Base-by-base conservation (phyloP, 2,329 filamentous ascomycete genomes). In the Microthyrium microscopicum region DNA sequence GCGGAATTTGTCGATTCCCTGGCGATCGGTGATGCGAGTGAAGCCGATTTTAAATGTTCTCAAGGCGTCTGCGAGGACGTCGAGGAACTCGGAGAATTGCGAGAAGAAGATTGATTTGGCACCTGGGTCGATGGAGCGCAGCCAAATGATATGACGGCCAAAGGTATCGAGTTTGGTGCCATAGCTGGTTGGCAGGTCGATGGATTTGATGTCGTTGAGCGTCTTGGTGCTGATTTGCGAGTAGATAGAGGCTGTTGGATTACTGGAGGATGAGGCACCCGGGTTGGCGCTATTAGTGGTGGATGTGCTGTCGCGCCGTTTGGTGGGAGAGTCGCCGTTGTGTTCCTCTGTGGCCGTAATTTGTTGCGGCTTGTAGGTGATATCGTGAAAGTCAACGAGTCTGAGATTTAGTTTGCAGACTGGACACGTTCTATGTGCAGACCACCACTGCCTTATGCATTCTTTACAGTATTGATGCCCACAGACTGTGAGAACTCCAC, bases 41-140 rank as follows among this genome's bases (percentile, higher is more conserved):
- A 66, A 76, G 1, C 76, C 74, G 40, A 98, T 87, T 31, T 71
- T 68, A 53, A 82, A 81, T 4, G 66, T 63, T 2, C 53, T 48
- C 32, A 95, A 76, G 0, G 84, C 87, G 7, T 62, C 64, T 6
- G 64, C 65, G 1, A 95, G 62, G 5, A 92, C 73, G 1, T 66
- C 60, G 2, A 95, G 62, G 44, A 94, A 95, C 34, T 81, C 77
- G 35, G 70, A 70, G 52, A 83, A 89, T 55, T 95, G 87, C 1
- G 82, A 91, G 53, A 93, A 98, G n/a, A 95, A 68, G 49, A 98
- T 79, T 0, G 81, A 80, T 50, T 95, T 95, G 7, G 83, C 73
- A 0, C 83, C 83, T 0, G 83, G 81, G 43, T 94, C 84, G 30
- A 80, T 72, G 42, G 78, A 64, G 3, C 87, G 73, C 15, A 95